Conservation (phyloP, 345 rosid genomes). For the Corchorus olitorius region DNA sequence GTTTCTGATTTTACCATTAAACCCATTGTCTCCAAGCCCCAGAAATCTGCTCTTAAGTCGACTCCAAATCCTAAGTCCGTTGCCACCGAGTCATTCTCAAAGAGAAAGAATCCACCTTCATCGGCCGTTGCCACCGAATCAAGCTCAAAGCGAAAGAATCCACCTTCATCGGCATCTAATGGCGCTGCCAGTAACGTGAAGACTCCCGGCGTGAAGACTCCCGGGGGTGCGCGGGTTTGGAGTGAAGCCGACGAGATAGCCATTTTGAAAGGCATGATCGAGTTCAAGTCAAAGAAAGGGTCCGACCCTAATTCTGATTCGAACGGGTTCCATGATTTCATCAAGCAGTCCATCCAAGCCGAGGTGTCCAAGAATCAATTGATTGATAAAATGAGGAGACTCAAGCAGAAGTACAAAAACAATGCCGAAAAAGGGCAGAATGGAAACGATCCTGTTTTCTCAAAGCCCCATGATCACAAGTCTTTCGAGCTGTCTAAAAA, state of each 20-base stretch:
- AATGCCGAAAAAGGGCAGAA: slow-evolving; percentile 28
- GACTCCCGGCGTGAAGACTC: slow-evolving; percentile 25
- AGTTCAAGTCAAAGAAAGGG: slow-evolving; percentile 37
- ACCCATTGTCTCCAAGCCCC: slow-evolving; percentile 27
- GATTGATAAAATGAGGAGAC: slow-evolving; percentile 46
- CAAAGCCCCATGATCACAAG: slow-evolving; percentile 41
- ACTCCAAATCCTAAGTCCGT: background rate
- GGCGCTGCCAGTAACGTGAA: slow-evolving; percentile 22
- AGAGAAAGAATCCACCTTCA: background rate
- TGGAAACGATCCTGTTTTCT: slow-evolving; percentile 31
- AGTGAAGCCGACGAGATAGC: slow-evolving; percentile 49
- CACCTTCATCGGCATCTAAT: slow-evolving; percentile 9
- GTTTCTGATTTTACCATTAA: slow-evolving; percentile 32
- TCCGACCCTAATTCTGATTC: slow-evolving; percentile 34
- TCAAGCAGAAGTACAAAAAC: slow-evolving; percentile 42
- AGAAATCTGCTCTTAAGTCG: slow-evolving; percentile 6
- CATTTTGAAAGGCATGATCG: slow-evolving; percentile 40
- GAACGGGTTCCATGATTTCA: slow-evolving; percentile 32
- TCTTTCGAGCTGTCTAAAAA: slow-evolving; percentile 31
- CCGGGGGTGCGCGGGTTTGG: slow-evolving; percentile 40
- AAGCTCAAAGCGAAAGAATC: slow-evolving; percentile 16
- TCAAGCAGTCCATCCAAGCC: slow-evolving; percentile 38
- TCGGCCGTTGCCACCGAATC: background rate
- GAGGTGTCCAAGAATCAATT: slow-evolving; percentile 42
- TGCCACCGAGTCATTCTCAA: background rate